Base-by-base conservation (phyloP, 2,329 filamentous ascomycete genomes). In the Xylogone sp. region DNA sequence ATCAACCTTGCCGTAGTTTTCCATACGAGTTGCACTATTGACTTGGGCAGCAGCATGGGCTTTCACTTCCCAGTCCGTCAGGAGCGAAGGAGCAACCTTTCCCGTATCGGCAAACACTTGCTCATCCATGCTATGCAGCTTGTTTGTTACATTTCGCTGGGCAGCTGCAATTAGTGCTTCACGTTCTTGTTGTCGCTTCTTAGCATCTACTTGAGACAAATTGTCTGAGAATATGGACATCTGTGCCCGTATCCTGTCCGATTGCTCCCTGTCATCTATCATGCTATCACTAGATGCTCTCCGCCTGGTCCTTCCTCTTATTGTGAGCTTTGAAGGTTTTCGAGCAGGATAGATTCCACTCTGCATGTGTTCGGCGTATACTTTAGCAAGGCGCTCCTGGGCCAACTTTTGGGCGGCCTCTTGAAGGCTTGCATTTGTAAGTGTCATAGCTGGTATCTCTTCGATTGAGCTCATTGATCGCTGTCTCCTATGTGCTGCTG, bases 321-420 rank as follows among this genome's bases (percentile, higher is more conserved):
- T 69, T 0, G 76, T 77, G 34, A 83, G 64, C 53, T 72, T 75
- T 2, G 75, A 75, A 50, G 60, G 79, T 59, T 60, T 74, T 68
- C 71, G 75, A 63, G 21, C 71, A 59, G 75, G 82, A 57, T 86
- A 87, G 2, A 84, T 81, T 3, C 79, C 76, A 51, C 77, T 77
- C 55, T 82, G 77, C 48, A 78, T 71, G 60, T 85, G 76, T 52
- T 92, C 86, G 51, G 88, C 80, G 42, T 93, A 83, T 53, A 97
- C 82, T 65, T 87, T 93, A 4, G 88, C 82, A 21, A 97, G 74
- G 31, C 91, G 84, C 66, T 95, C 88, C 52, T 92, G 84, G 0
- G 93, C 92, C 50, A 94, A 81, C 62, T 86, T 91, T 62, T 94
- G 90, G 1, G 93, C 93, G 5, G 88, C 86, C 62, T 96, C 90